Base-by-base conservation (phyloP, 2,329 filamentous ascomycete genomes). In the Rhinocladiella similis region DNA sequence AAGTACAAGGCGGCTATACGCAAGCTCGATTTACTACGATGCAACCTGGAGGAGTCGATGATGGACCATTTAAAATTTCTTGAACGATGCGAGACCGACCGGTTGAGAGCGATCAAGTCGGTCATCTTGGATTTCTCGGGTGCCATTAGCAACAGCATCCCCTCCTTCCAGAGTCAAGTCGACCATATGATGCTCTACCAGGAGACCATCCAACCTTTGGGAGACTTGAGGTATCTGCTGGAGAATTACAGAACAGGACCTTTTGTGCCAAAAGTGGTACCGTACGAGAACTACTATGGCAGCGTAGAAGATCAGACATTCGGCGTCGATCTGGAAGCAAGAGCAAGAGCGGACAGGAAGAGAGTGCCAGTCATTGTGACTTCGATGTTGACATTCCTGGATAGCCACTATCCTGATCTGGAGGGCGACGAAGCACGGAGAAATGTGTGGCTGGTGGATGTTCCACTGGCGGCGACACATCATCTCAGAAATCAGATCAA, bases 121-220 rank as follows among this genome's bases (percentile, higher is more conserved):
- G 95, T 99, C 50, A 88, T 99, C 60, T 83, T 99, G 42, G 95
- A 99, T 75, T 97, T 99, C 73, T 97, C 93, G 3, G 94, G 94
- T 45, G 91, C 93, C 36, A 90, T 99, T 72, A 93, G 93, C 80
- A 99, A 99, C 68, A 93, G 97, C 67, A 97, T 99, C 61, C 95
- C 94, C 16, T 95, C 90, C 68, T 78, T 99, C 60, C 94, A 97
- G 74, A 93, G 93, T 57, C 91, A 92, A 0, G 91, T 99, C 20
- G 94, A 99, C 76, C 91, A 95, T 70, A 97, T 99, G 92, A 91
- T 99, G 86, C 82, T 99, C 46, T 99, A 95, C 76, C 94, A 99
- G 73, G 94, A 99, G 78, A 97, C 94, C 0, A 90, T 99, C n/a
- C 94, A 97, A 73, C 94, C 94, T 5, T 72, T 86, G 47, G 89